Conservation (phyloP, 495 filamentous ascomycete genomes). For the Xylaria telfairii region DNA sequence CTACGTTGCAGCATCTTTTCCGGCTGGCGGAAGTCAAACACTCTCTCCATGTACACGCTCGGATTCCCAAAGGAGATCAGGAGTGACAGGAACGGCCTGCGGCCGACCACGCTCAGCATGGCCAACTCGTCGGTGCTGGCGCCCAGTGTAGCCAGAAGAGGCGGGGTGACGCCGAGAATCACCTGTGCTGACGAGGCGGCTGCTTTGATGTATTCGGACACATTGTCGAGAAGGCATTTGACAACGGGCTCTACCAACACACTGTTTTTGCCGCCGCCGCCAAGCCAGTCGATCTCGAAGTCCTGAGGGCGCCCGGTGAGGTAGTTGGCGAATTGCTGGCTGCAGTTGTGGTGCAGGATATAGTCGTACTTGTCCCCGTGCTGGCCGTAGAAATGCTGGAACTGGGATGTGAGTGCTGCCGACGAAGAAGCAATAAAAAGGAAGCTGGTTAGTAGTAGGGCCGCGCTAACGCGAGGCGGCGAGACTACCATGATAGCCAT, state of each 20-base stretch:
- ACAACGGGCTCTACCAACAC: slow-evolving; percentile 29
- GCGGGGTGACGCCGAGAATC: slow-evolving; percentile 39
- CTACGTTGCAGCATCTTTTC: slow-evolving; percentile 10
- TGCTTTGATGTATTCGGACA: slow-evolving; percentile 38
- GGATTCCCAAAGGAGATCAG: slow-evolving; percentile 23
- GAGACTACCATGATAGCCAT: background rate
- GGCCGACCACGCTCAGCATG: slow-evolving; percentile 25
- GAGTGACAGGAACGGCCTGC: slow-evolving; percentile 28
- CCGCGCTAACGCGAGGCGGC: background rate
- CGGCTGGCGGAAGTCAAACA: slow-evolving; percentile 22
- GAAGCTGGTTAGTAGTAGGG: background rate
- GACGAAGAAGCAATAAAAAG: slow-evolving; percentile 5
- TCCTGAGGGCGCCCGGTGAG: slow-evolving; percentile 23
- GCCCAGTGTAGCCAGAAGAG: slow-evolving; percentile 32
- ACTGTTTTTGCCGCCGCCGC: slow-evolving; percentile 16
- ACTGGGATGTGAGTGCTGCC: slow-evolving; percentile 25
- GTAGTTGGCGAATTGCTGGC: slow-evolving; percentile 29
- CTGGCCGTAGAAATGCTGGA: slow-evolving; percentile 30
- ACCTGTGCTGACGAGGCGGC: slow-evolving; percentile 36
- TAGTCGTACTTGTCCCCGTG: slow-evolving; percentile 26
- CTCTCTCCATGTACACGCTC: slow-evolving; percentile 19
- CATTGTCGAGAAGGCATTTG: slow-evolving; percentile 35
- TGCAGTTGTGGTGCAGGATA: slow-evolving; percentile 31
- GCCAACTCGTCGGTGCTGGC: slow-evolving; percentile 29
- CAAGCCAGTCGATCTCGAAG: slow-evolving; percentile 18